Evolutionary conservation across 345 rosid genomes (phyloP), one percentile per base, ranked within the genome.

Genomic region (Hypericum perforatum): DNA sequence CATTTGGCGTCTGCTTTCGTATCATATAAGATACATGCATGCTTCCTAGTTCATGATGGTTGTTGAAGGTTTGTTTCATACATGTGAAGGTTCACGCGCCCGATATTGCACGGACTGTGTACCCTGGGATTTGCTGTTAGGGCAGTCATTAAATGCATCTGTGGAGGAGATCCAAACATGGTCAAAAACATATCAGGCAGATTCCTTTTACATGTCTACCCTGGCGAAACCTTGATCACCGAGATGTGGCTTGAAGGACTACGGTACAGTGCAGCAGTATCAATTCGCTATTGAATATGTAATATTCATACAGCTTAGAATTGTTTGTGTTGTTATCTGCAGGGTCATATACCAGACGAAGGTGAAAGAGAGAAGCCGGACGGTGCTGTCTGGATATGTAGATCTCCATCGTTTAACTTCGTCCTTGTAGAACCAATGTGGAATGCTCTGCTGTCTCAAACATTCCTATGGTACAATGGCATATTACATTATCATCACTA

Each of bases 21-120:
- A 40, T 39, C 43, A 42, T 9, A n/a, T 42, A 8, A 11, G 14
- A 1, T 6, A 9, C 45, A 12, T 15, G 11, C 10, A 1, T 54
- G 41, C 22, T 6, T 32, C 9, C 15, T 47, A 45, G 43, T 32
- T 48, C 32, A 45, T 16, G 32, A 7, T 59, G 12, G 61, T 61
- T 76, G 61, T 61, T 76, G 61, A 52, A 72, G 38, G 41, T 37
- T 68, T 39, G 55, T 39, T 52, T 11, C 8, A 12, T 37, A 50
- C 12, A 15, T 44, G 60, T 58, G 46, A 43, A 82, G 98, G 51
- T 92, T 85, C 74, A 70, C 86, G 29, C 79, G 71, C 43, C 97
- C 98, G 40, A 83, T 88, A 77, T 54, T 85, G 84, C 98, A 88
- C 47, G 94, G 97, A 54, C 63, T 88, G 14, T 80, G 97, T 82